phyloP scores from a whole-genome alignment of 1,284 basidiomycete genomes.

The Malassezia furfur region DNA sequence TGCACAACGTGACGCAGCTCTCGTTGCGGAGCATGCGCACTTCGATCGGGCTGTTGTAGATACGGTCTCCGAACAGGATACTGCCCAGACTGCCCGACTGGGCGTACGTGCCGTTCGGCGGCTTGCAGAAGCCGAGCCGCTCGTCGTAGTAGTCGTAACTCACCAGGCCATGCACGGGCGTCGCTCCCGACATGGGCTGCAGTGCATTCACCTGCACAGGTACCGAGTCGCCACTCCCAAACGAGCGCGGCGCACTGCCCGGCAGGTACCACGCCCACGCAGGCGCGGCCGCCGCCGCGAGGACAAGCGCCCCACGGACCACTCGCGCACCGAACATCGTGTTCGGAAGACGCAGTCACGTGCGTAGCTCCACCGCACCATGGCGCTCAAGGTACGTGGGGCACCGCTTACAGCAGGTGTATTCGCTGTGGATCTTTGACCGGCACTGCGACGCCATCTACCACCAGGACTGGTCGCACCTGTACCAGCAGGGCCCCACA shows the following conservation, averaged over 20 bases:
- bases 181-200: conserved; percentile 42
- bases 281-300: neutral
- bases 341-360: neutral
- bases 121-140: conserved; percentile 75
- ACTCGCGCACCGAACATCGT: neutral
- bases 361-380: neutral
- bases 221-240: conserved; percentile 41
- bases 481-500: conserved; percentile 19
- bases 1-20: conserved; percentile 71
- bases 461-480: conserved; percentile 44
- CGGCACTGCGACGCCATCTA: conserved; percentile 42
- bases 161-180: conserved; percentile 38
- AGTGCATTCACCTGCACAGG: conserved; percentile 47
- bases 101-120: conserved; percentile 64
- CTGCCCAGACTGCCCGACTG: conserved; percentile 83
- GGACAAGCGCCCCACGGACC: neutral
- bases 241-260: conserved; percentile 48
- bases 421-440: conserved; percentile 46
- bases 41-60: conserved; percentile 80
- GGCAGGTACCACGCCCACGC: conserved; percentile 47
- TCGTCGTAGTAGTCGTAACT: conserved; percentile 70
- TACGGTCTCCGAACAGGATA: conserved; percentile 88
- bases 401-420: conserved; percentile 22
- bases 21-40: conserved; percentile 65
- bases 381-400: conserved; percentile 10